These are phyloP conservation scores for Tuctoria greenei DNA, from an alignment of 176 grass and related monocot genomes.

Conservation along the genomic window DNA sequence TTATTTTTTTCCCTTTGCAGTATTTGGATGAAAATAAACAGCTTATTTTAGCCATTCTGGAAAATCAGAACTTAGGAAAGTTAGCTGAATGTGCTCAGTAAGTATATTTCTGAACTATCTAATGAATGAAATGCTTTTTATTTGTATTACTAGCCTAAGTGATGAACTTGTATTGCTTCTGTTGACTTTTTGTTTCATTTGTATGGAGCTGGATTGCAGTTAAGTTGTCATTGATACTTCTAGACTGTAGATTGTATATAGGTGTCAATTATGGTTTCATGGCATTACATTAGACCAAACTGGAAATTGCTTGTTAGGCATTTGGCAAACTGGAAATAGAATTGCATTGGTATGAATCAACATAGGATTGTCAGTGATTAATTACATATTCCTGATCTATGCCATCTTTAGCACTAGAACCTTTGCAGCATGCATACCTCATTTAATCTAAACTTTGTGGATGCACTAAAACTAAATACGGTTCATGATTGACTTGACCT, in stretches of 20 bases:
- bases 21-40: conserved; percentile 98
- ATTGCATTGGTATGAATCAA: too few relatives aligned
- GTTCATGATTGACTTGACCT: conserved; percentile 1
- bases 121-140: conserved; percentile 17
- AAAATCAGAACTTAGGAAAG: conserved; percentile 93
- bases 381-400: too few relatives aligned
- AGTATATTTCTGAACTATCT: conserved; percentile 35
- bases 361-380: too few relatives aligned
- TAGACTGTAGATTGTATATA: background rate
- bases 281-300: too few relatives aligned
- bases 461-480: too few relatives aligned
- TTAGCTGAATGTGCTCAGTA: conserved; percentile 96
- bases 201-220: background rate
- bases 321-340: too few relatives aligned
- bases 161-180: background rate
- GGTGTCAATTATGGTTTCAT: background rate
- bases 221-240: background rate
- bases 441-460: too few relatives aligned
- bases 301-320: too few relatives aligned
- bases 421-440: too few relatives aligned
- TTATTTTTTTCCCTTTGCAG: conserved; percentile 51
- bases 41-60: conserved; percentile 92
- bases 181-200: conserved; percentile 1
- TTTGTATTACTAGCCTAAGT: background rate
- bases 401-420: too few relatives aligned